Conservation (phyloP, 2,329 filamentous ascomycete genomes). For the Ophiostoma ulmi region DNA sequence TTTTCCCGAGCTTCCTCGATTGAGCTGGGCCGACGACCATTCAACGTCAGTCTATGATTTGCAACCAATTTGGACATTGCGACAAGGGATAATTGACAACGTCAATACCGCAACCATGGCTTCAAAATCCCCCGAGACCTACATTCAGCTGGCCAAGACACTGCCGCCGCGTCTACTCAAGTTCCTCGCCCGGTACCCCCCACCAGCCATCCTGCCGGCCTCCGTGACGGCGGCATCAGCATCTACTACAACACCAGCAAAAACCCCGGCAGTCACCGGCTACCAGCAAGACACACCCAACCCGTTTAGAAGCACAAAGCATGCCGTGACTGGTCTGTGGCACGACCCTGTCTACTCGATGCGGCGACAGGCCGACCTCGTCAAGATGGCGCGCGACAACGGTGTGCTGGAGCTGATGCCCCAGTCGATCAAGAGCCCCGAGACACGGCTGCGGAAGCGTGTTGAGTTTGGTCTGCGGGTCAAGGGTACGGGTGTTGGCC, state of each 20-base stretch:
- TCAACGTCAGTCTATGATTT: neutral
- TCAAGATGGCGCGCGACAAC: conserved; percentile 74
- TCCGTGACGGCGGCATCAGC: conserved; percentile 38
- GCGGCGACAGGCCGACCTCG: conserved; percentile 81
- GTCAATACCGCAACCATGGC: conserved; percentile 23
- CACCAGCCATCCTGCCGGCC: conserved; percentile 53
- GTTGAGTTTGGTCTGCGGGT: conserved; percentile 77
- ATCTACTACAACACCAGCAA: conserved; percentile 30
- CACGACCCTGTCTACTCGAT: conserved; percentile 77
- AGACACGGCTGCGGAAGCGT: conserved; percentile 62
- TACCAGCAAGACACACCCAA: conserved; percentile 60
- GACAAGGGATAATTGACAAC: neutral
- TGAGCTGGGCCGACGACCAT: neutral
- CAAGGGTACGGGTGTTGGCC: conserved; percentile 87
- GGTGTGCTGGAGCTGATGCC: conserved; percentile 79
- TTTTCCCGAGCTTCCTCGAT: conserved; percentile 43
- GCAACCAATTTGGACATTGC: neutral
- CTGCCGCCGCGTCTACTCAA: conserved; percentile 73
- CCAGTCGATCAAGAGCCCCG: conserved; percentile 68
- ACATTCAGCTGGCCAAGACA: conserved; percentile 59
- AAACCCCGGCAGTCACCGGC: conserved; percentile 36
- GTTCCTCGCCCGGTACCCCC: conserved; percentile 89
- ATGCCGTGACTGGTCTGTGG: conserved; percentile 75
- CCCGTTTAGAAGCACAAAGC: conserved; percentile 76
- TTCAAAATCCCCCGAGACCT: conserved; percentile 26